Base-by-base conservation (phyloP, 164 flowering plant species). In the Annona cherimola region DNA sequence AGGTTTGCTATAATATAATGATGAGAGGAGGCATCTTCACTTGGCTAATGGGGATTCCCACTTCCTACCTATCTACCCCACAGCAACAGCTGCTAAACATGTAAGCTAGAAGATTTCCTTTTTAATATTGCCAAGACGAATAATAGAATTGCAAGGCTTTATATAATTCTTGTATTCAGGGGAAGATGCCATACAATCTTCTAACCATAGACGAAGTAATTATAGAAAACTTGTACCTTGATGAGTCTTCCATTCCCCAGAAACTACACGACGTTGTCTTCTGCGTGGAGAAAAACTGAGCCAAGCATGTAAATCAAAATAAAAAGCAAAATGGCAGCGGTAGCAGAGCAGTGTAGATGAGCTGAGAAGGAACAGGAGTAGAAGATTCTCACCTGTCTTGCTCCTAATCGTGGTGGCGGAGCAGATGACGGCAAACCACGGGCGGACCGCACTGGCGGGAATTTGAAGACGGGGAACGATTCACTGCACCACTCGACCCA, bases 181-280 rank as follows among this genome's bases (percentile, higher is more conserved):
- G n/a, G 20, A 18, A 16, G 20, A 61, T 16, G 35, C n/a, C 59
- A 54, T 2, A 16, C 8, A 54, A 7, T 54, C 59, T 7, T 54
- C n/a, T 41, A 2, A 66, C 9, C 2, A 14, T 43, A 42, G 12
- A 4, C 42, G 14, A 42, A 5, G 41, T 16, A 46, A 43, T n/a
- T 19, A 45, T 19, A 45, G 26, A 68, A 7, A 7, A 44, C 42
- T 6, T 45, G 71, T 79, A 83, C 86, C 80, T 75, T 19, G 81
- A 71, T 66, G 74, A 73, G 66, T 79, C 82, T 41, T 77, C 82
- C 86, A 83, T 83, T 43, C 12, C n/a, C n/a, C 20, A 7, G 41
- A 20, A 64, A 11, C 43, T 64, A n/a, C 20, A 12, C 40, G 14
- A 7, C 41, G 43, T 39, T 40, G 5, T 64, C 42, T 64, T 64